Base-by-base conservation (phyloP, 176 grass and related monocot genomes). In the Carex pumila region DNA sequence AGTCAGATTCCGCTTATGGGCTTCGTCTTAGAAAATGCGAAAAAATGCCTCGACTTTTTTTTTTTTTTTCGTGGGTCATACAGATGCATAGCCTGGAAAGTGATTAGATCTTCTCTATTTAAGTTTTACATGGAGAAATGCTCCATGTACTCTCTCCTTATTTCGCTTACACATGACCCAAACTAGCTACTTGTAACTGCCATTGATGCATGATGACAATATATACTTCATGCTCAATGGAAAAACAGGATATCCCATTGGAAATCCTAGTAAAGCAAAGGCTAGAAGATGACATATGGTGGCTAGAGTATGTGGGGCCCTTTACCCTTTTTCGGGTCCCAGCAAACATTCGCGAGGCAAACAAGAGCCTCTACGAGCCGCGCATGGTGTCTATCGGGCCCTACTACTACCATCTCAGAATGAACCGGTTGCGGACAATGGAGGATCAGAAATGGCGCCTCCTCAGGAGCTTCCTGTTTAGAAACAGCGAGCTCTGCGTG, bases 381-480 rank as follows among this genome's bases (percentile, higher is more conserved):
- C 62, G 80, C 25, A 82, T 82, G 80, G 80, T 82, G 37, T 82
- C 80, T 3, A 82, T 82, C 8, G 80, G 80, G 12, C 80, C 80
- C 0, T 82, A 82, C 63, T 82, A 82, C 60, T 67, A 82, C 61
- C 37, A 82, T 31, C 80, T 82, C 34, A 17, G 71, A 17, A 77
- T 49, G 3, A 5, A 54, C 4, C 73, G 43, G 60, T 75, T 86
- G 5, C 39, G 59, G 37, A 59, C 84, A 9, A 80, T 86, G 72
- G 84, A 86, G 72, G 56, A 86, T 50, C 72, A 86, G 61, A 86
- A 86, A 67, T 86, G 85, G 85, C 85, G 77, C 15, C 66, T 81
- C 7, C 62, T 87, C 8, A 75, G 61, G 13, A 81, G 79, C 31
- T 87, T 87, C 53, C 63, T 87, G n/a, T 18, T 21, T 45, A 57